phyloP scores from a whole-genome alignment of 139 green algal genomes.

The Tetratostichococcus sp. region DNA sequence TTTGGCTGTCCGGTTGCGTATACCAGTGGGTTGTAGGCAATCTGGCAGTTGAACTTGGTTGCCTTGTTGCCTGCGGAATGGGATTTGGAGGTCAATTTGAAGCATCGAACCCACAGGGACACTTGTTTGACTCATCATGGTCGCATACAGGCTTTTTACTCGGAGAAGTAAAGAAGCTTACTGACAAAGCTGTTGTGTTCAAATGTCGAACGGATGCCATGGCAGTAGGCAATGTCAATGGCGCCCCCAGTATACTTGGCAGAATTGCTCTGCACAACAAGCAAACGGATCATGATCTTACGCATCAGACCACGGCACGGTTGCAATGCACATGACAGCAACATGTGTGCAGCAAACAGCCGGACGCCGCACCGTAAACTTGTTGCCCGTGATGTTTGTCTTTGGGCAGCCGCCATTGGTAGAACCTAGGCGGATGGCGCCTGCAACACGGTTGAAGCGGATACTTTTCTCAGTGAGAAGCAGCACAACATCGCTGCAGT shows the following conservation, averaged over 20 bases:
- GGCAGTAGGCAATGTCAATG: neutral
- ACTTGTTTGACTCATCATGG: too few relatives aligned
- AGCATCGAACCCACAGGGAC: too few relatives aligned
- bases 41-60: neutral
- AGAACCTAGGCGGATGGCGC: neutral
- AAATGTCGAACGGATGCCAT: neutral
- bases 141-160: too few relatives aligned
- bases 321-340: too few relatives aligned
- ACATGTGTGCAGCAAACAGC: too few relatives aligned
- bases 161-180: too few relatives aligned
- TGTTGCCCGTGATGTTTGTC: neutral
- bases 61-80: neutral
- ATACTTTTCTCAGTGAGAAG: too few relatives aligned
- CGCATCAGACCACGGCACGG: too few relatives aligned
- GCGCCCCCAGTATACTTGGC: neutral
- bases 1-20: neutral
- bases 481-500: too few relatives aligned
- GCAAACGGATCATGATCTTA: too few relatives aligned
- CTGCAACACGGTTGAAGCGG: too few relatives aligned
- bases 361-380: neutral
- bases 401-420: neutral
- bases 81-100: too few relatives aligned
- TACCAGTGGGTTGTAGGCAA: neutral
- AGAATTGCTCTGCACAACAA: neutral
- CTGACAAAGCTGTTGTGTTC: neutral